These are phyloP conservation scores for Fagus crenata DNA, from an alignment of 306 rosid genomes.

Conservation along the genomic window DNA sequence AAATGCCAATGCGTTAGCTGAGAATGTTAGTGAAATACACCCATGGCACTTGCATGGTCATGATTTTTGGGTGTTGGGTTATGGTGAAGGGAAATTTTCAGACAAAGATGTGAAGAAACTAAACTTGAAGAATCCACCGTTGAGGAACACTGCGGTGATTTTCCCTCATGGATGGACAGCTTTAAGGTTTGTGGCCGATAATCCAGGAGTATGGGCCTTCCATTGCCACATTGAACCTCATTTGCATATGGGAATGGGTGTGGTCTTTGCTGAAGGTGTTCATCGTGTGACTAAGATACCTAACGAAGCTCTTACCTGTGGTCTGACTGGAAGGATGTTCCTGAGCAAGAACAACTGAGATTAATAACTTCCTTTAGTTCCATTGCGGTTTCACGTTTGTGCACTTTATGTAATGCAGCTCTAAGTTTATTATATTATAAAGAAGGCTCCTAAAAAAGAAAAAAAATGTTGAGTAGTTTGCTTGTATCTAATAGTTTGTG, in stretches of 20 bases:
- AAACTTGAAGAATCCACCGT: constrained; percentile 69
- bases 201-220: constrained; percentile 90
- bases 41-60: constrained; percentile 97
- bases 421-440: too few relatives aligned
- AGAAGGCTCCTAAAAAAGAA: too few relatives aligned
- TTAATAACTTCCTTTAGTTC: not conserved
- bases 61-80: constrained; percentile 85
- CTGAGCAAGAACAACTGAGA: constrained; percentile 7
- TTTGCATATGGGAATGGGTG: constrained; percentile 95
- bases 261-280: constrained; percentile 60
- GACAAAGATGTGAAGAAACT: constrained; percentile 34
- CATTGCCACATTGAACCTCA: constrained; percentile 93
- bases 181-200: constrained; percentile 66
- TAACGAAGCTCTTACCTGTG: constrained; percentile 51
- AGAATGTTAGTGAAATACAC: constrained; percentile 64
- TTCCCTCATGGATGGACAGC: constrained; percentile 91
- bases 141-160: constrained; percentile 59
- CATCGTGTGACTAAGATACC: constrained; percentile 43
- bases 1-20: constrained; percentile 49
- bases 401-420: too few relatives aligned
- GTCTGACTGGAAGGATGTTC: constrained; percentile 40
- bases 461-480: too few relatives aligned
- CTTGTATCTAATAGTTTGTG: too few relatives aligned
- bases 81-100: constrained; percentile 73
- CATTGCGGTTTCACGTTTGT: too few relatives aligned